Conservation (phyloP, 1,284 basidiomycete species). For the Sanghuangporus baumii region DNA sequence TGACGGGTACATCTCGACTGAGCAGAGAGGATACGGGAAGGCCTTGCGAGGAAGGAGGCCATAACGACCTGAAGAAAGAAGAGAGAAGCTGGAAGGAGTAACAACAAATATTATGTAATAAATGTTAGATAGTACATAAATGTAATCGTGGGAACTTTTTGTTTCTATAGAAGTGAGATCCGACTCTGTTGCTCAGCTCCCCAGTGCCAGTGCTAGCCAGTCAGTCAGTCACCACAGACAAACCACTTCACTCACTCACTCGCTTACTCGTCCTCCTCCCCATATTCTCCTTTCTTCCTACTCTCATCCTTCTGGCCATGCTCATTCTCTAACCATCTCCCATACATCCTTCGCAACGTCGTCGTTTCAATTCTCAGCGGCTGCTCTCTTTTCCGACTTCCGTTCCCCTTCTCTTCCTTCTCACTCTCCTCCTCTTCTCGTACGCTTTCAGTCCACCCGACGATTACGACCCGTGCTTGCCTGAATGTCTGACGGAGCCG, state of each 20-base stretch:
- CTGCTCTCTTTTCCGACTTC: neutral
- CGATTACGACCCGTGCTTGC: conserved; percentile 13
- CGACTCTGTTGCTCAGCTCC: neutral
- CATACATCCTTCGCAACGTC: conserved; percentile 2
- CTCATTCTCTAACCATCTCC: conserved; percentile 17
- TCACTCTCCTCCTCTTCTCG: too few species aligned
- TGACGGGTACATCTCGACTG: neutral
- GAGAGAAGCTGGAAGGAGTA: neutral
- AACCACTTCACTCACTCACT: neutral
- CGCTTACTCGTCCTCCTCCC: neutral
- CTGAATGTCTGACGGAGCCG: conserved; percentile 55
- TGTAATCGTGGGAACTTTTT: neutral
- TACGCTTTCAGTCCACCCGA: too few species aligned
- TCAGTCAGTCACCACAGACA: neutral
- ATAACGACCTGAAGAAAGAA: neutral
- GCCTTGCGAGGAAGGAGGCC: neutral
- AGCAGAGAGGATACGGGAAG: conserved; percentile 1
- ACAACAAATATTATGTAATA: neutral
- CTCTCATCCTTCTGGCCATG: conserved; percentile 27
- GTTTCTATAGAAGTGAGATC: neutral
- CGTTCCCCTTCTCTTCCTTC: conserved; percentile 19
- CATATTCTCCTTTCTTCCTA: conserved; percentile 18
- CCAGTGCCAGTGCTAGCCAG: neutral
- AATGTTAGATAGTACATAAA: neutral
- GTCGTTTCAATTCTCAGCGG: neutral